Evolutionary conservation across 2,329 filamentous ascomycete genomes (phyloP).

Genomic region (Rutstroemia sp.): DNA sequence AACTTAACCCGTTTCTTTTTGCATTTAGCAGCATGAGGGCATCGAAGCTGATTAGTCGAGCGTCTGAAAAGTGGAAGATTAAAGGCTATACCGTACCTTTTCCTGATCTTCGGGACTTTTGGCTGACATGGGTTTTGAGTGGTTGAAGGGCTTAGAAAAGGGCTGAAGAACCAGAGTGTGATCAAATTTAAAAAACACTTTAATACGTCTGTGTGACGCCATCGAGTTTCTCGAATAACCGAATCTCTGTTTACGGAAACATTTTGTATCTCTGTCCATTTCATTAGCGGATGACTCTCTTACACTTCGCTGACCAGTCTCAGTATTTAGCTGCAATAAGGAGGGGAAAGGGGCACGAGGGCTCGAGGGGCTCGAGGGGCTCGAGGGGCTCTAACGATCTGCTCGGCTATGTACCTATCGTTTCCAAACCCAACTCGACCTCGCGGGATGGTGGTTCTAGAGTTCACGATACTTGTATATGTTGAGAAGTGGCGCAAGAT

Average conservation of each 20-base stretch:
- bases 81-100: not conserved
- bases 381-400: not conserved
- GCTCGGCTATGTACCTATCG: too few relatives aligned
- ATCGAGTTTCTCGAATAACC: not conserved
- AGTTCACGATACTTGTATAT: not conserved
- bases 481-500: not conserved
- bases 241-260: not conserved
- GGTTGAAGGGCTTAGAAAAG: not conserved
- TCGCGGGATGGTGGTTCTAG: not conserved
- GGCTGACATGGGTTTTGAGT: not conserved
- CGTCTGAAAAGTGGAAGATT: not conserved
- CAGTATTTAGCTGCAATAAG: too few relatives aligned
- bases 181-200: not conserved
- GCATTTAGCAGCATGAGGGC: not conserved
- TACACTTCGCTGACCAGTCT: too few relatives aligned
- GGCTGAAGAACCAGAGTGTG: not conserved
- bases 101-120: not conserved
- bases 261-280: too few relatives aligned
- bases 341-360: too few relatives aligned
- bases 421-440: too few relatives aligned
- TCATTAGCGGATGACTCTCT: too few relatives aligned
- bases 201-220: slow-evolving; percentile 3
- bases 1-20: not conserved
- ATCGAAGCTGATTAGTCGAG: not conserved
- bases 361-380: too few relatives aligned